Evolutionary conservation across 2,329 filamentous ascomycete genomes (phyloP).

Genomic region (Pyrenophora teres): DNA sequence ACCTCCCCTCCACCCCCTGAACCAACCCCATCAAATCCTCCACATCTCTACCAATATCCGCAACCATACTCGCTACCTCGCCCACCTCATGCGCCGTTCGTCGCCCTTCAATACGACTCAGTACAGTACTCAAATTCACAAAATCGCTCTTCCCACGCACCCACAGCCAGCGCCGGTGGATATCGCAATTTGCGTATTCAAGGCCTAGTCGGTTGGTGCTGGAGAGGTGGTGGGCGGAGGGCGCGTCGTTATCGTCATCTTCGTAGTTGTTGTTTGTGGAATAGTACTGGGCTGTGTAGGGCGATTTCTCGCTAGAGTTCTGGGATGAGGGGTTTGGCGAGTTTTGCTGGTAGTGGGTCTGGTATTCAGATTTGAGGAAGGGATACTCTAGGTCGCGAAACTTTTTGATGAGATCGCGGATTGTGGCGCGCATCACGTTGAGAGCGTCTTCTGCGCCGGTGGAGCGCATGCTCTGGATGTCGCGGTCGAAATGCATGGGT

Average conservation of each 20-base stretch:
- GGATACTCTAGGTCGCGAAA: slow-evolving; percentile 47
- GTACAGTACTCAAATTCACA: slow-evolving; percentile 39
- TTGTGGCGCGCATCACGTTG: slow-evolving; percentile 42
- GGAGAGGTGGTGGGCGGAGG: slow-evolving; percentile 9
- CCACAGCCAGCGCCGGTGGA: slow-evolving; percentile 46
- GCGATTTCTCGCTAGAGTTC: no score
- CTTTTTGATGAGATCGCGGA: slow-evolving; percentile 44
- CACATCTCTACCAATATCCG: no score
- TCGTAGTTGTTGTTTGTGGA: background rate
- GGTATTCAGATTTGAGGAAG: slow-evolving; percentile 45
- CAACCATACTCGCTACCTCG: slow-evolving; percentile 11
- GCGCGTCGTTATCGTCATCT: slow-evolving; percentile 29
- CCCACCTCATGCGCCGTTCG: slow-evolving; percentile 42
- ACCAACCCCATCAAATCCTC: no score
- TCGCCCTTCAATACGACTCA: slow-evolving; percentile 48
- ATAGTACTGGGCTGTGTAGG: background rate
- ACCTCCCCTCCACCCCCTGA: no score
- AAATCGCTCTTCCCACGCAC: slow-evolving; percentile 45
- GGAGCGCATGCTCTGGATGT: slow-evolving; percentile 29
- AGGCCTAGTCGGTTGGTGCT: slow-evolving; percentile 32
- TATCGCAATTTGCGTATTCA: slow-evolving; percentile 43
- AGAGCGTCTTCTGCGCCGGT: slow-evolving; percentile 42
- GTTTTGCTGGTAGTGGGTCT: slow-evolving; percentile 1
- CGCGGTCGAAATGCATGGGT: slow-evolving; percentile 23
- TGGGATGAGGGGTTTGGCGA: no score